These are phyloP conservation scores for Fonsecaea pugnacius DNA, from an alignment of 2,329 filamentous ascomycete genomes.

Conservation along the genomic window DNA sequence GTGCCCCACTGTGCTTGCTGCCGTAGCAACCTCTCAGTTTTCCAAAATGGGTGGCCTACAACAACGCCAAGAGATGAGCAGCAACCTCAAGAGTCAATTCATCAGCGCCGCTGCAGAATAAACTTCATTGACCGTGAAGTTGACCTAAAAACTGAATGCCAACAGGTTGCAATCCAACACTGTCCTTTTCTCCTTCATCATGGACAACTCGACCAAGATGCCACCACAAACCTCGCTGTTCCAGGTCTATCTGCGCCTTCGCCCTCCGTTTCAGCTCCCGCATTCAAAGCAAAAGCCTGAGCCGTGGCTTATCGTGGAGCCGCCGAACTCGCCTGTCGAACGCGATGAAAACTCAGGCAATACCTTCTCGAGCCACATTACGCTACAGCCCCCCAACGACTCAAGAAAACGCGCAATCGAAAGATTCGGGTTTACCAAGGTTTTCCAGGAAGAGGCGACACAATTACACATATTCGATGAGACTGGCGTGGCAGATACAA, in stretches of 20 bases:
- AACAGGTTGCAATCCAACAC: background rate
- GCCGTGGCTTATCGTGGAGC: conserved; percentile 79
- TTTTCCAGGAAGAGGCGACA: conserved; percentile 83
- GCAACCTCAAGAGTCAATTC: background rate
- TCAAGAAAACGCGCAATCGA: conserved; percentile 84
- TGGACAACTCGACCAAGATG: conserved; percentile 35
- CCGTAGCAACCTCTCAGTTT: background rate
- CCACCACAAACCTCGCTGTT: conserved; percentile 64
- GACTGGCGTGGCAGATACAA: conserved; percentile 58
- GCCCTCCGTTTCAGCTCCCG: conserved; percentile 84
- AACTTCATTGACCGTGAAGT: conserved; percentile 5
- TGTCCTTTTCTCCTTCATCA: conserved; percentile 18
- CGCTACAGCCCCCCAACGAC: conserved; percentile 79
- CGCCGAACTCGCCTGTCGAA: conserved; percentile 44
- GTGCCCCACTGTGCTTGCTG: background rate
- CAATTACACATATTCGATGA: conserved; percentile 87
- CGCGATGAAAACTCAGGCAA: conserved; percentile 43
- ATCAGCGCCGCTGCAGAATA: background rate
- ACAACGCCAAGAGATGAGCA: background rate
- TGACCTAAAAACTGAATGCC: conserved; percentile 7
- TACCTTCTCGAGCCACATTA: conserved; percentile 66
- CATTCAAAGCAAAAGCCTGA: conserved; percentile 55
- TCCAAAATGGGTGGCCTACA: background rate
- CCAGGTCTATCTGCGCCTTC: conserved; percentile 85
- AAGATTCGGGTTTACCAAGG: conserved; percentile 89